Percentiles rank a stretch among this genome's conserved stretches.
These are phyloP conservation scores for Septoria linicola DNA, from an alignment of 2,329 filamentous ascomycete genomes.

Conservation along the genomic window DNA sequence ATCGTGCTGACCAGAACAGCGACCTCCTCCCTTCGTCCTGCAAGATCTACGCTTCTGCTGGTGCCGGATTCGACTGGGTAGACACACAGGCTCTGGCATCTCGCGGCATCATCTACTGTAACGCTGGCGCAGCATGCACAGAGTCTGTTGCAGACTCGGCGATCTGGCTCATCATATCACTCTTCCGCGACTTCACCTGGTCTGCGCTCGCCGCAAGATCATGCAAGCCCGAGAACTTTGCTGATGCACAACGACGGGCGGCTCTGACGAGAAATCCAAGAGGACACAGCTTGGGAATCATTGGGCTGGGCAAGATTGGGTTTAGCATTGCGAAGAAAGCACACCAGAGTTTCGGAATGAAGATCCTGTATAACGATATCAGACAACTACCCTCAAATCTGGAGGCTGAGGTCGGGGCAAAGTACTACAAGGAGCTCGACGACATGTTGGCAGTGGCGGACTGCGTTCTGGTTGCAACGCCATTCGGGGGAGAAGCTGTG, in stretches of 20 bases:
- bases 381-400: constrained; percentile 48
- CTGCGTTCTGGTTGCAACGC: constrained; percentile 63
- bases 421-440: constrained; percentile 53
- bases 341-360: constrained; percentile 62
- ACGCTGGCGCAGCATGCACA: constrained; percentile 66
- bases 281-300: constrained; percentile 60
- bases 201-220: constrained; percentile 57
- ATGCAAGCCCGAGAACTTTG: constrained; percentile 49
- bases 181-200: constrained; percentile 68
- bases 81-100: constrained; percentile 61
- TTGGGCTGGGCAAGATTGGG: constrained; percentile 63
- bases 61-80: constrained; percentile 64
- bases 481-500: constrained; percentile 52
- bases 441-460: constrained; percentile 56
- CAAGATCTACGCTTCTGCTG: constrained; percentile 59
- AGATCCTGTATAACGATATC: constrained; percentile 63
- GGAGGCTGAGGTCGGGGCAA: constrained; percentile 53
- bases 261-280: constrained; percentile 46
- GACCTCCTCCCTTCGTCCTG: constrained; percentile 52
- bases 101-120: constrained; percentile 69
- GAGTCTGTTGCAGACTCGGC: constrained; percentile 73
- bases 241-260: constrained; percentile 59
- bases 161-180: constrained; percentile 66
- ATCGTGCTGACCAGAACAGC: background rate
- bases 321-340: constrained; percentile 58